Base-by-base conservation (phyloP, 2,329 filamentous ascomycete genomes). In the Leptodontidium sp. region DNA sequence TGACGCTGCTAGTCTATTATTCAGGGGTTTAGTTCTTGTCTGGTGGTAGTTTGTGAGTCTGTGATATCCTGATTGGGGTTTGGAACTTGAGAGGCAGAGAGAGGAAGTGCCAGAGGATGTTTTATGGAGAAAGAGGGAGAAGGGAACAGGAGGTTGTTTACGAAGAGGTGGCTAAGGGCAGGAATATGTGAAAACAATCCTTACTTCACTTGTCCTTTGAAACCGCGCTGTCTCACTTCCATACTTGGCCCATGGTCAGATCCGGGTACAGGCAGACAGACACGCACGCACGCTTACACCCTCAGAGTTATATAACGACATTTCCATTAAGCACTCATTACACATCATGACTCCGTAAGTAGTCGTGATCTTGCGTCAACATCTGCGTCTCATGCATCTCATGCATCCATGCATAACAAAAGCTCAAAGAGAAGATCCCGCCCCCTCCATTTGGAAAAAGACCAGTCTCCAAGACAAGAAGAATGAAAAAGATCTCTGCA, bases 401-500 rank as follows among this genome's bases (percentile, higher is more conserved):
- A 4, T 59, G 57, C 38, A 40, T 40, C 29, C 29, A 26, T 59
- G 35, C 21, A 45, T 45, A 59, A 38, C 57, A 59, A 59, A 58
- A 40, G 47, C 47, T 50, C 38, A 15, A 45, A 43, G 38, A 24
- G 5, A 21, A 26, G 8, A 45, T 50, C n/a, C 17, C 14, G 29
- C 9, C 38, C 9, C 38, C 38, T 40, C n/a, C n/a, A 50, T 21
- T 50, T 50, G 5, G 47, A 29, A 45, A 21, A 29, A 17, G 5
- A 15, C 50, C 4, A 45, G 15, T 26, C 38, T 29, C 35, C 38
- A 59, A 26, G 4, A 45, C 38, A 29, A 59, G 29, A 55, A 55
- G 29, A 35, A 59, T 7, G 8, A 58, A 45, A 59, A 17, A 26
- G 11, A 14, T 17, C 9, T 40, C 11, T 21, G 6, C 24, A 14